A percentile compares a stretch with the other conserved stretches of the same genome.
Evolutionary conservation across 129 eudicot genomes (phyloP).

Genomic region (sunflower (Helianthus annuus)): DNA sequence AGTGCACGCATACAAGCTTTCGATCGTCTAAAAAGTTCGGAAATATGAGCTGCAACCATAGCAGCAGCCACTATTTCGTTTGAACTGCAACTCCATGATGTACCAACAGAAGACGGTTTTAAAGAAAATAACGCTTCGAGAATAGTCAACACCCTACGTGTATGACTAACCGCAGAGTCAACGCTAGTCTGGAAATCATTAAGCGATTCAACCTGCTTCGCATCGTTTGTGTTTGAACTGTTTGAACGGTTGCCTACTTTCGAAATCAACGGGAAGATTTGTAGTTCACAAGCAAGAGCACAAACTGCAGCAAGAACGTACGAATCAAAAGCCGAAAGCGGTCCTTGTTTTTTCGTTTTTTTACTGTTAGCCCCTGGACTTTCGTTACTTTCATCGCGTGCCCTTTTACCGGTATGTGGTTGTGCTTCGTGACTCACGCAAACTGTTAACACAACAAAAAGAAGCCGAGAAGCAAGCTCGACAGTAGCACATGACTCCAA

Average conservation of each 20-base stretch:
- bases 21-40: slow-evolving; percentile 82
- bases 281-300: slow-evolving; percentile 92
- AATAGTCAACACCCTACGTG: slow-evolving; percentile 75
- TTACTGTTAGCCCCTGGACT: slow-evolving; percentile 27
- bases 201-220: slow-evolving; percentile 41
- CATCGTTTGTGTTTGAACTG: slow-evolving; percentile 33
- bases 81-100: slow-evolving; percentile 94
- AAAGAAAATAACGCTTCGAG: slow-evolving; percentile 72
- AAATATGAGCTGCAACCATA: slow-evolving; percentile 98
- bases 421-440: slow-evolving; percentile 97
- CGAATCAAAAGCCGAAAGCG: slow-evolving; percentile 88
- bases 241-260: slow-evolving; percentile 49
- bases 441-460: slow-evolving; percentile 88
- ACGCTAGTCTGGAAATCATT: slow-evolving; percentile 53
- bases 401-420: slow-evolving; percentile 61
- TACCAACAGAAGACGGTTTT: slow-evolving; percentile 92
- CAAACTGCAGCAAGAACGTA: slow-evolving; percentile 93
- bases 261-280: slow-evolving; percentile 72
- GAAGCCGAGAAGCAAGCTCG: slow-evolving; percentile 94
- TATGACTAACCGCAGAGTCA: slow-evolving; percentile 78
- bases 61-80: slow-evolving; percentile 99
- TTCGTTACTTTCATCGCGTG: slow-evolving; percentile 56
- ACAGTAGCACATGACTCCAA: slow-evolving; percentile 75
- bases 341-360: slow-evolving; percentile 55
- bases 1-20: slow-evolving; percentile 90